These are phyloP conservation scores for Hordeum marinum DNA, from an alignment of 176 grass and related monocot species.

Conservation along the genomic window DNA sequence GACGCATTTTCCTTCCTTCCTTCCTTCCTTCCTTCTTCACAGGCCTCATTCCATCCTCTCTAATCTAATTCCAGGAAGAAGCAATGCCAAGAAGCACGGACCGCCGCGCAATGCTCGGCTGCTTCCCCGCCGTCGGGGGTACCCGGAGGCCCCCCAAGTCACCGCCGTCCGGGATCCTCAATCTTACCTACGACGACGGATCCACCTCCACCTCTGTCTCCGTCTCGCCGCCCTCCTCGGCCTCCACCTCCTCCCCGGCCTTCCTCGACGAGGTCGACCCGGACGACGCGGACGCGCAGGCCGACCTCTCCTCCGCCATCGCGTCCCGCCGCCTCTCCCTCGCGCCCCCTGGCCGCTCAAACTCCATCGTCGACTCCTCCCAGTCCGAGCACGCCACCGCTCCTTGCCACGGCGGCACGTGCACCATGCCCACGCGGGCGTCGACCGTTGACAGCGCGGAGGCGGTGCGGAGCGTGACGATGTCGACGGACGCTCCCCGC, in stretches of 20 bases:
- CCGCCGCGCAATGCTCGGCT: slow-evolving; percentile 45
- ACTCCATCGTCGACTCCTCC: slow-evolving; percentile 75
- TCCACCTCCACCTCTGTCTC: slow-evolving; percentile 14
- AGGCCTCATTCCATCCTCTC: background rate
- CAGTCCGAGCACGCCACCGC: background rate
- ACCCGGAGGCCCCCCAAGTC: slow-evolving; percentile 28
- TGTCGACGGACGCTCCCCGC: slow-evolving; percentile 55
- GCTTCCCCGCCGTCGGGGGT: slow-evolving; percentile 27
- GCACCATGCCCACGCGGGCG: too few species aligned
- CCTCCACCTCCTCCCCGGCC: slow-evolving; percentile 25
- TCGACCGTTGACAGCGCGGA: background rate
- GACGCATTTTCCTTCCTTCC: background rate
- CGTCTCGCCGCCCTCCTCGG: slow-evolving; percentile 21
- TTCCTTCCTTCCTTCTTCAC: background rate
- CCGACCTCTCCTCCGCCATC: slow-evolving; percentile 64
- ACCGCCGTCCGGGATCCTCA: background rate
- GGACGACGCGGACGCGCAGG: slow-evolving; percentile 22
- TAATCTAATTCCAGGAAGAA: background rate
- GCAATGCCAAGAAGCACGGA: slow-evolving; percentile 20
- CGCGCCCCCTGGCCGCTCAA: slow-evolving; percentile 54
- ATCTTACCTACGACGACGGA: slow-evolving; percentile 7
- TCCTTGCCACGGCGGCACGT: too few species aligned
- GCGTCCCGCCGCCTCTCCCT: slow-evolving; percentile 66
- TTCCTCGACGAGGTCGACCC: slow-evolving; percentile 49
- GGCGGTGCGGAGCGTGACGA: slow-evolving; percentile 26